Conservation (phyloP, 2,329 filamentous ascomycete genomes). For the Chalaropsis thielavioides region DNA sequence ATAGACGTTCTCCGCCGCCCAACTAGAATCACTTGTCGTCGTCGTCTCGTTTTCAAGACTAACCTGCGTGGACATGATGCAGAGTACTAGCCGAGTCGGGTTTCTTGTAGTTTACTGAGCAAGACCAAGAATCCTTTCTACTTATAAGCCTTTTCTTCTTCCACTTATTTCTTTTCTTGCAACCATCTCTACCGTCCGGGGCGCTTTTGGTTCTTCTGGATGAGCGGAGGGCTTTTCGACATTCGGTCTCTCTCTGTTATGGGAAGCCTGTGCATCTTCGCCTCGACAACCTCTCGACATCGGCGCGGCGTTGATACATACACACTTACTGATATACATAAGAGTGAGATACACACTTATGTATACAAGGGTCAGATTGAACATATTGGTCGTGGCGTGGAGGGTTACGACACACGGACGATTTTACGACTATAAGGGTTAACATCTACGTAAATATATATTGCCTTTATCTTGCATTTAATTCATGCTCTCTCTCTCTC, state of each 20-base stretch:
- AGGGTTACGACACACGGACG: background rate
- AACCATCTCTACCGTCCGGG: background rate
- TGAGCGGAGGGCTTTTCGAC: too few species aligned
- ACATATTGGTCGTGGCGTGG: background rate
- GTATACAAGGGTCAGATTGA: background rate
- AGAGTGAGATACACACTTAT: too few species aligned
- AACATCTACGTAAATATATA: background rate
- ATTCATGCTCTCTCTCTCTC: background rate
- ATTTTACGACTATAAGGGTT: background rate
- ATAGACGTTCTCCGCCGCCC: conserved; percentile 5
- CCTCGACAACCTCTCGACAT: background rate
- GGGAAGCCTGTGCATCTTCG: background rate
- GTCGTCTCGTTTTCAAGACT: conserved; percentile 7
- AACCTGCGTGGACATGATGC: conserved; percentile 4
- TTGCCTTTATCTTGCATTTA: background rate
- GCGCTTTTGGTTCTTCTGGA: background rate
- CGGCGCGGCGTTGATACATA: background rate
- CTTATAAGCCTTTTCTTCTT: background rate
- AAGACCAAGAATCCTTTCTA: background rate
- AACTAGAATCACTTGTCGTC: conserved; percentile 5
- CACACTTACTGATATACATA: background rate
- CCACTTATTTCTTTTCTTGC: background rate
- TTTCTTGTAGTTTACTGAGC: conserved; percentile 12
- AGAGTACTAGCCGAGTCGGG: conserved; percentile 15
- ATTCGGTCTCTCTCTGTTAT: background rate